These are phyloP conservation scores for barrel medic (Medicago truncatula) DNA, from an alignment of 306 rosid genomes.

Conservation along the genomic window DNA sequence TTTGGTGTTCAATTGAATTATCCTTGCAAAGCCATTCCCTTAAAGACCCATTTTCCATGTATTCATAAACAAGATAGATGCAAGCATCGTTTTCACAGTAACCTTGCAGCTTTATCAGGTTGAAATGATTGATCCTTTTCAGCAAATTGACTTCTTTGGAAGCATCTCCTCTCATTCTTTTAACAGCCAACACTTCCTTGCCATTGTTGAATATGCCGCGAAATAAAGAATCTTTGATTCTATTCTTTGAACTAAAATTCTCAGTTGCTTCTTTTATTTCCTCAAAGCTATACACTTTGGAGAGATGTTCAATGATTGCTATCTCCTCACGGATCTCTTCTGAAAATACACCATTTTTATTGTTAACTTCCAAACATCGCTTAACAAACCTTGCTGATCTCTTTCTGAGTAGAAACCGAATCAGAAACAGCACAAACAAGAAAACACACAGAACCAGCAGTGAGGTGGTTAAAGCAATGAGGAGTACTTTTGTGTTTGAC, in stretches of 20 bases:
- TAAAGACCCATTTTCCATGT: conserved; percentile 70
- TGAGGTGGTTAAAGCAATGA: conserved; percentile 35
- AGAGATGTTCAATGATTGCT: conserved; percentile 53
- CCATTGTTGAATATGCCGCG: conserved; percentile 47
- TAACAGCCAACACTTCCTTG: conserved; percentile 48
- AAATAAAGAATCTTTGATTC: conserved; percentile 57
- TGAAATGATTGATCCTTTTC: conserved; percentile 69
- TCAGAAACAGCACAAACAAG: not conserved
- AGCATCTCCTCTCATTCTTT: conserved; percentile 51
- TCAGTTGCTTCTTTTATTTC: conserved; percentile 60
- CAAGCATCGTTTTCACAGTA: conserved; percentile 50
- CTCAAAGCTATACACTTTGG: conserved; percentile 48
- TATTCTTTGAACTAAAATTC: conserved; percentile 56
- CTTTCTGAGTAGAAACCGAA: conserved; percentile 40
- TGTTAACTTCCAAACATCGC: not conserved
- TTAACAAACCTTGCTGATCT: conserved; percentile 25
- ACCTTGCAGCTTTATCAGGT: conserved; percentile 68
- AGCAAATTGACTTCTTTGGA: conserved; percentile 65
- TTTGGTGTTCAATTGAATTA: conserved; percentile 39
- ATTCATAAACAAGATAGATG: conserved; percentile 66
- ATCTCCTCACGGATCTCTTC: conserved; percentile 55
- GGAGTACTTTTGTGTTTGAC: conserved; percentile 25
- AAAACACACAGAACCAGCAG: conserved; percentile 36
- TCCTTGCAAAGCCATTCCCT: conserved; percentile 66
- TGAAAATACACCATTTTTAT: conserved; percentile 20